phyloP scores from a whole-genome alignment of 495 filamentous ascomycete genomes.

The Copromyces sp. region DNA sequence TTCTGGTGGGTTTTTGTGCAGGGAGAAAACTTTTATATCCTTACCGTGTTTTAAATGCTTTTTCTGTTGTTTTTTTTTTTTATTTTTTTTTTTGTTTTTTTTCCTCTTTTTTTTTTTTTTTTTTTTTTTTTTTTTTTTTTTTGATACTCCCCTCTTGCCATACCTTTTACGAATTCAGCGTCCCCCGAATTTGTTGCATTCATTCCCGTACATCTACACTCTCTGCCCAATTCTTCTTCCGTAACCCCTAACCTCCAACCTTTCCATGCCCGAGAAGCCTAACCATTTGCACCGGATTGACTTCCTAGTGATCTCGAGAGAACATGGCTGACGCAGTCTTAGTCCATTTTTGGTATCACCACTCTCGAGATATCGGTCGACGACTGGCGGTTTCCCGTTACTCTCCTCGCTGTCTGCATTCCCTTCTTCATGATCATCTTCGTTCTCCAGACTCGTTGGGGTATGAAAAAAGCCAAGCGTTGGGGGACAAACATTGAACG shows the following conservation, averaged over 20 bases:
- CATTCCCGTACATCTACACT: not conserved
- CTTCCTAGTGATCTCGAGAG: not conserved
- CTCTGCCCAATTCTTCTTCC: not conserved
- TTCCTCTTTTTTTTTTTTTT: too few relatives aligned
- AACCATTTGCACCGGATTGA: not conserved
- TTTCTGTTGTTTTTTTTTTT: too few relatives aligned
- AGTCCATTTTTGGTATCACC: conserved; percentile 26
- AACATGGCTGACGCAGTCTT: not conserved
- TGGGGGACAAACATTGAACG: not conserved
- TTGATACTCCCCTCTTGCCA: not conserved
- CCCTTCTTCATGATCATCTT: conserved; percentile 25
- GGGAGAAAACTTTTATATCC: too few relatives aligned
- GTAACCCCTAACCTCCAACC: not conserved
- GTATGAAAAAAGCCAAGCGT: conserved; percentile 5
- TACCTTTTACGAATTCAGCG: not conserved
- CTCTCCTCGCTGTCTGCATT: conserved; percentile 23
- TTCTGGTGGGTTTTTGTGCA: too few relatives aligned
- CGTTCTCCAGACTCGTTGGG: conserved; percentile 17
- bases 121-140: too few relatives aligned
- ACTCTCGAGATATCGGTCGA: conserved; percentile 13
- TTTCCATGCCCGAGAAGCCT: not conserved
- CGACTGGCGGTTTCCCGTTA: conserved; percentile 24
- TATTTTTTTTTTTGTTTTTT: too few relatives aligned
- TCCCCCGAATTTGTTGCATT: not conserved
- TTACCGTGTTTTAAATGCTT: too few relatives aligned